Evolutionary conservation across 176 grass and related monocot genomes (phyloP).

Genomic region (Puya raimondii): DNA sequence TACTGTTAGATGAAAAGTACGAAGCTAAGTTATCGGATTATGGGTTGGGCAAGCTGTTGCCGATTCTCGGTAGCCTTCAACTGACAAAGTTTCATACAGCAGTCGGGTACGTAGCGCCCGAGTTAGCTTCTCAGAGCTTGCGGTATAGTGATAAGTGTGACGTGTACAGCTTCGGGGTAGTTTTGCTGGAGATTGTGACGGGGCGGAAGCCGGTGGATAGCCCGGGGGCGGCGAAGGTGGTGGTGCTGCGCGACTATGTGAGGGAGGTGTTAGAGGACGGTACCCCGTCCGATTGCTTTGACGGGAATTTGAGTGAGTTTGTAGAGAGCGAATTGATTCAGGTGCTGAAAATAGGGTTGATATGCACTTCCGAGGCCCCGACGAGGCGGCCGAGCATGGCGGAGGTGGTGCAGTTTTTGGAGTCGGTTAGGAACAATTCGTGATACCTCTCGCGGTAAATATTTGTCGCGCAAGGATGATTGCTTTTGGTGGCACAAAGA

Average conservation of each 20-base stretch:
- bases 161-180: conserved; percentile 95
- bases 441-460: conserved; percentile 20
- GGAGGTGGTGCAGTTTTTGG: conserved; percentile 96
- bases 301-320: conserved; percentile 53
- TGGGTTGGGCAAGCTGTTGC: conserved; percentile 77
- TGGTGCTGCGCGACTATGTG: conserved; percentile 70
- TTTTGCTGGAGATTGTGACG: conserved; percentile 89
- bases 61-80: conserved; percentile 71
- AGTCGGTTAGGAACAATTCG: conserved; percentile 68
- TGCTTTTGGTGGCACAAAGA: not conserved
- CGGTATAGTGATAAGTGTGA: conserved; percentile 89
- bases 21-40: conserved; percentile 92
- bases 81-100: conserved; percentile 66
- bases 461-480: conserved; percentile 6
- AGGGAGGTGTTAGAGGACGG: conserved; percentile 72
- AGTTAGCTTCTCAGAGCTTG: conserved; percentile 65
- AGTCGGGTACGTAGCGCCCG: conserved; percentile 79
- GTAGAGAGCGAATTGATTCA: conserved; percentile 82
- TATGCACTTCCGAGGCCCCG: conserved; percentile 78
- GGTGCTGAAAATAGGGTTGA: conserved; percentile 84
- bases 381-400: conserved; percentile 81
- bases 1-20: conserved; percentile 67
- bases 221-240: conserved; percentile 28
- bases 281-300: conserved; percentile 65
- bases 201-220: conserved; percentile 78